phyloP scores from a whole-genome alignment of 164 flowering plant genomes.

The Stephania yunnanensis region DNA sequence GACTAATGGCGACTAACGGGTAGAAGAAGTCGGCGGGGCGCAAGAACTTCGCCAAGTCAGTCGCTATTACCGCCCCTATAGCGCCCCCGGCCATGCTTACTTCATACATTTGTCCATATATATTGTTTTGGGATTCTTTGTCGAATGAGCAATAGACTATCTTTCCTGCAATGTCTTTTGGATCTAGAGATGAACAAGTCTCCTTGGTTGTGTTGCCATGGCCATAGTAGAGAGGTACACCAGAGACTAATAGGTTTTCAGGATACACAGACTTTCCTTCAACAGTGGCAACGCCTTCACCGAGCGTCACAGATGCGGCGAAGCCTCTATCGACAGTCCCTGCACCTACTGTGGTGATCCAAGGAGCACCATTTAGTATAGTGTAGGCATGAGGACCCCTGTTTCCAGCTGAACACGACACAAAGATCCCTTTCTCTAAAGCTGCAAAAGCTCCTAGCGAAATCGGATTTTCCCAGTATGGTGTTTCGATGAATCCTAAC shows the following conservation, averaged over 20 bases:
- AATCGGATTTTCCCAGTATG: conserved; percentile 20
- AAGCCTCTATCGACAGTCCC: conserved; percentile 27
- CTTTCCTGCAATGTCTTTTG: conserved; percentile 10
- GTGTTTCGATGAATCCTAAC: conserved; percentile 21
- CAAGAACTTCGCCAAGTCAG: conserved; percentile 8
- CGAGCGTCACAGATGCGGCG: conserved; percentile 20
- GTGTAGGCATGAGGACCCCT: conserved; percentile 20
- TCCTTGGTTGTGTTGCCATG: conserved; percentile 14
- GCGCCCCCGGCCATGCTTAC: conserved; percentile 17
- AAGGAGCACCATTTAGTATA: conserved; percentile 37
- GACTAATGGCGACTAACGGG: conserved; percentile 21
- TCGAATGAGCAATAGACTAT: conserved; percentile 22
- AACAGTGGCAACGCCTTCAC: conserved; percentile 6
- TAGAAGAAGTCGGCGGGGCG: conserved; percentile 11
- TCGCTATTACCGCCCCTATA: conserved; percentile 22
- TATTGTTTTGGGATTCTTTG: not conserved
- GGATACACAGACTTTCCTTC: conserved; percentile 12
- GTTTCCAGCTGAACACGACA: conserved; percentile 39
- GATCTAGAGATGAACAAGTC: conserved; percentile 5
- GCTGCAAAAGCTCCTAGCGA: conserved; percentile 45
- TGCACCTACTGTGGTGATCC: conserved; percentile 43
- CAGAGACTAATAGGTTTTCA: conserved; percentile 6
- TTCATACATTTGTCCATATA: conserved; percentile 3
- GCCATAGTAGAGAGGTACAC: conserved; percentile 13
- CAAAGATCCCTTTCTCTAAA: conserved; percentile 35